Percentiles rank a stretch among this genome's conserved stretches.
Conservation (phyloP, 176 grass and related monocot species). For the Microstegium vimineum region DNA sequence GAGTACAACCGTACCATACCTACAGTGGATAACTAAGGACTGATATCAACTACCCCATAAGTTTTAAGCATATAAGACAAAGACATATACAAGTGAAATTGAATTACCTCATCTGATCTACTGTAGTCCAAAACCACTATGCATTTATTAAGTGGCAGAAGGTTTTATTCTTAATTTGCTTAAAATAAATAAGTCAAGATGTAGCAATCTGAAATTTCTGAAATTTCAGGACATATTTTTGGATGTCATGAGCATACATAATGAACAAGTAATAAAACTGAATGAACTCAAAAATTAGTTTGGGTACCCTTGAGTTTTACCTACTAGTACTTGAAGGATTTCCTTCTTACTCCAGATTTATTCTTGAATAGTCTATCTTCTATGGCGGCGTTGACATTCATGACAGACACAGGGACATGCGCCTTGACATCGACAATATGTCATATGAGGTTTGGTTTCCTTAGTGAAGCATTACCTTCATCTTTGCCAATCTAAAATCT, state of each 20-base stretch:
- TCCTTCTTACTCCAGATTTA: conserved; percentile 7
- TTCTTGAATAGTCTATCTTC: conserved; percentile 53
- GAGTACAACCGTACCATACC: not conserved
- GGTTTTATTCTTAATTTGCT: not conserved
- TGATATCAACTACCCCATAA: not conserved
- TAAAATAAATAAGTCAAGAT: not conserved
- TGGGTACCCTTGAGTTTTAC: not conserved
- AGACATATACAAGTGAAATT: not conserved
- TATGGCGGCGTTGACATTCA: conserved; percentile 48
- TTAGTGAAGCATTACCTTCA: not conserved
- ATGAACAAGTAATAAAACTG: not conserved
- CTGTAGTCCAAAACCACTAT: not conserved
- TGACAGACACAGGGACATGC: conserved; percentile 69
- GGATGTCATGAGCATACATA: not conserved
- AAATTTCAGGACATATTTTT: no score
- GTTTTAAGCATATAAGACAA: not conserved
- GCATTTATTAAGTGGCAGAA: not conserved
- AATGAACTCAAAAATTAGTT: not conserved
- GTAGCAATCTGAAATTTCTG: not conserved
- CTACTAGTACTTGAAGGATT: not conserved
- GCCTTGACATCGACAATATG: conserved; percentile 83
- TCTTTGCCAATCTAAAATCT: conserved; percentile 3
- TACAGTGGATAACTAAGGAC: not conserved
- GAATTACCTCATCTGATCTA: not conserved
- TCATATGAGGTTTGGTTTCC: conserved; percentile 66